These are phyloP conservation scores for Pleurotus tuber-regium DNA, from an alignment of 768 basidiomycete species.

Conservation along the genomic window DNA sequence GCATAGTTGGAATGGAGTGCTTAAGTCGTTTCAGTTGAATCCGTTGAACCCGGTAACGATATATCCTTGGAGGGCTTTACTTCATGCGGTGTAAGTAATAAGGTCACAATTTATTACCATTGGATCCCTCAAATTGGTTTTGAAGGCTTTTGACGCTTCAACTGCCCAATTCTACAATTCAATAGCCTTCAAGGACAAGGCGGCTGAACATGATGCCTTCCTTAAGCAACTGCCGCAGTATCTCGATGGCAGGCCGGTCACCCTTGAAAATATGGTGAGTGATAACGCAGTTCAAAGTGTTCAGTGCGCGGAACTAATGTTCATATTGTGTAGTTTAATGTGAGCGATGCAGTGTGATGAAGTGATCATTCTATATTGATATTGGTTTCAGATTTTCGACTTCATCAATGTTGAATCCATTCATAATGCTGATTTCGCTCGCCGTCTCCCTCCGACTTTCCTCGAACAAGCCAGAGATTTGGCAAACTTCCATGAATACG, in stretches of 20 bases:
- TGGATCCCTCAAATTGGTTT: background rate
- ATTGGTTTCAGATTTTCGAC: constrained; percentile 51
- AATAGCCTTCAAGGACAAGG: constrained; percentile 43
- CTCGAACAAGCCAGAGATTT: constrained; percentile 56
- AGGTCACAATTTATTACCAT: constrained; percentile 1
- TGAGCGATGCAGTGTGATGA: constrained; percentile 17
- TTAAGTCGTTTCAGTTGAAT: constrained; percentile 41
- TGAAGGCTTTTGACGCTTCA: constrained; percentile 44
- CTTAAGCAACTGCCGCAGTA: constrained; percentile 46
- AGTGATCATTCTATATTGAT: background rate
- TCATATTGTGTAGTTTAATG: constrained; percentile 32
- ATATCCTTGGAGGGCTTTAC: constrained; percentile 67
- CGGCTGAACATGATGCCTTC: constrained; percentile 43
- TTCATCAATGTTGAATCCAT: constrained; percentile 73
- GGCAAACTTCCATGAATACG: constrained; percentile 74
- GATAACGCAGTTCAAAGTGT: background rate
- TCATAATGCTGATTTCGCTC: constrained; percentile 57
- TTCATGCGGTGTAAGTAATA: constrained; percentile 46
- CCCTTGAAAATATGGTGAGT: constrained; percentile 57
- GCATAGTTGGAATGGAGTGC: background rate
- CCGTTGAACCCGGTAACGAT: constrained; percentile 59
- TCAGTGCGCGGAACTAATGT: background rate
- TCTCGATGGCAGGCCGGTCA: constrained; percentile 51
- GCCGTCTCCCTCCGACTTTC: constrained; percentile 42
- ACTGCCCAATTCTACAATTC: constrained; percentile 58